Evolutionary conservation across 2,329 filamentous ascomycete genomes (phyloP), one percentile per base, ranked within the genome.

Genomic region (Hymenotorrendiella dingleyae): DNA sequence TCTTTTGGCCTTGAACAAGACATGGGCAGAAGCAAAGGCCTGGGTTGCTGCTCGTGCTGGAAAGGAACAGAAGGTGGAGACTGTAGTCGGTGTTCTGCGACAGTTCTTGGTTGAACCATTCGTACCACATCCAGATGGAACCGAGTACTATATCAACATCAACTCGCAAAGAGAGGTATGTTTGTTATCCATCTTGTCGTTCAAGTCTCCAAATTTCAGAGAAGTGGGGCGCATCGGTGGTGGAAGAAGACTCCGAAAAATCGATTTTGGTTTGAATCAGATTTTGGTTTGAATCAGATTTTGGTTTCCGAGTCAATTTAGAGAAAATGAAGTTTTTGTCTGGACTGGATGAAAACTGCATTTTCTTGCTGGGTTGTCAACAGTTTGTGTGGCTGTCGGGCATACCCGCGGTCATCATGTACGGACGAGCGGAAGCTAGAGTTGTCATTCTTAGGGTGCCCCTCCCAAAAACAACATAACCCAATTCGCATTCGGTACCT

Each of bases 141-240:
- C 91, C 54, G 93, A 98, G 72, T 97, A 97, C 76, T 98, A 98
- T 74, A 95, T 98, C 76, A 96, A 96, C 82, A 98, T 98, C 76
- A 93, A 96, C 80, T 97, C 93, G 52, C 90, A 95, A 63, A 86
- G 93, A 76, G 93, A 97, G 83, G 93, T 97, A 82, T 82, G 89
- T 82, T 41, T 24, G n/a, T n/a, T n/a, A n/a, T n/a, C 5, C 9
- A 39, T 49, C 47, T 46, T 49, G 36, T 36, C n/a, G 24, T 34
- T 22, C 5, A 20, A 17, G 26, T 32, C 5, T 10, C 17, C 12
- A n/a, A 26, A 16, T 23, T 27, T 20, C 26, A 35, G 35, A 20
- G 16, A 21, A n/a, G 12, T 22, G 8, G 17, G 26, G 22, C 10
- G 19, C 19, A 34, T 21, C 20, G 14, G 9, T 16, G 16, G 32